Evolutionary conservation across 805 yeast genomes (phyloP), one percentile per base, ranked within the genome.

Genomic region (Pichia pseudocactophila): DNA sequence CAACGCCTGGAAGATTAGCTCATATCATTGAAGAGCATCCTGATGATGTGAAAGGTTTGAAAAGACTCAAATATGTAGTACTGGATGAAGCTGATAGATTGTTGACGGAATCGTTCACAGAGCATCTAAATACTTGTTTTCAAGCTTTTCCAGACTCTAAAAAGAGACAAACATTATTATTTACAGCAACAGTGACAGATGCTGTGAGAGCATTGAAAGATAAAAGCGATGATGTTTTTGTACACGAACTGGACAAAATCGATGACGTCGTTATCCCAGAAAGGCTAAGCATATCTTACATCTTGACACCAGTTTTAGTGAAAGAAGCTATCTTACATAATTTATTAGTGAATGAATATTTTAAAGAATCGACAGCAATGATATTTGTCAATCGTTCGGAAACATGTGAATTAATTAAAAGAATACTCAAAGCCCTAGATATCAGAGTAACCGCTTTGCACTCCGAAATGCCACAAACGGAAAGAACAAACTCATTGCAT

Each of bases 1-100:
- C 98, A 2, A 92, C 98, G 0, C 98, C 98, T 0, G 98, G 98
- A 13, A 71, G 98, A 56, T 65, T 92, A 46, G 97, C 97, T 0
- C 97, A 90, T 62, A 80, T 92, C 16, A 62, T 81, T 47, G 76
- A 80, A 54, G 83, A 92, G 58, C 96, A 96, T 15, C 94, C 83
- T 44, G 97, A 92, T 47, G 84, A 94, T 4, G 69, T 82, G 0
- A 69, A 76, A 31, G 96, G 96, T 0, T 66, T 92, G 38, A 76
- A 80, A 52, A 70, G 94, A 51, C 81, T 83, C 15, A 80, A 81
- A 57, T 92, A 70, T 56, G 66, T 92, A 41, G 97, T 92, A 2
- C 66, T 92, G 2, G 98, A 92, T 69, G 98, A 90, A 66, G 98
- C 98, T 1, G 98, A 92, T 70, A 73, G 96, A 47, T 65, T 92